Evolutionary conservation across 192 early-diverging fungal species (phyloP).

Genomic region (Dispira simplex): DNA sequence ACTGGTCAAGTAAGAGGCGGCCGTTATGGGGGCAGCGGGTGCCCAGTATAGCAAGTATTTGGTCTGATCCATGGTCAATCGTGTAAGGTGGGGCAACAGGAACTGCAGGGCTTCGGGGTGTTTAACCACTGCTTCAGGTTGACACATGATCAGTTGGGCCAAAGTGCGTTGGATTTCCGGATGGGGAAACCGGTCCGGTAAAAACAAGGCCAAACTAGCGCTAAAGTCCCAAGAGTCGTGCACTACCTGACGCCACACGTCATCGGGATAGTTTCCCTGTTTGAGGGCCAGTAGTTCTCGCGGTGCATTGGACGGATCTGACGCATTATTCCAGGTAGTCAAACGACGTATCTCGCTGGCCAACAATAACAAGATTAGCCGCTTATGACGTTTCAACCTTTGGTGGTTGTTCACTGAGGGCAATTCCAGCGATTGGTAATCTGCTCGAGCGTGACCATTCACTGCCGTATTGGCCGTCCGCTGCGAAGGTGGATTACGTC

Average conservation of each 20-base stretch:
- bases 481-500: neutral
- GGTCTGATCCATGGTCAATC: constrained; percentile 15
- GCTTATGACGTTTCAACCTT: constrained; percentile 29
- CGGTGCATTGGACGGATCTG: constrained; percentile 29
- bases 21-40: constrained; percentile 78
- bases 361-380: constrained; percentile 61
- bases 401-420: constrained; percentile 11
- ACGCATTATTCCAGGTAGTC: constrained; percentile 70
- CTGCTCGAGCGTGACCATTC: neutral
- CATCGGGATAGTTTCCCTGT: constrained; percentile 25
- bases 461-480: neutral
- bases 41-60: constrained; percentile 80
- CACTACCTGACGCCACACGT: constrained; percentile 61
- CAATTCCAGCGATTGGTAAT: neutral
- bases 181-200: constrained; percentile 57
- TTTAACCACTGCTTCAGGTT: constrained; percentile 45
- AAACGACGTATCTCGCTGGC: constrained; percentile 80
- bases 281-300: constrained; percentile 20
- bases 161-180: constrained; percentile 50
- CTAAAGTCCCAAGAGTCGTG: constrained; percentile 71
- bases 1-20: constrained; percentile 63
- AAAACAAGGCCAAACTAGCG: constrained; percentile 67
- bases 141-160: constrained; percentile 38
- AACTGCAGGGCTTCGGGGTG: constrained; percentile 57
- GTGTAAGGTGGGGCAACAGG: constrained; percentile 42